phyloP scores from a whole-genome alignment of 495 filamentous ascomycete genomes.

The Chaetomidium leptoderma region DNA sequence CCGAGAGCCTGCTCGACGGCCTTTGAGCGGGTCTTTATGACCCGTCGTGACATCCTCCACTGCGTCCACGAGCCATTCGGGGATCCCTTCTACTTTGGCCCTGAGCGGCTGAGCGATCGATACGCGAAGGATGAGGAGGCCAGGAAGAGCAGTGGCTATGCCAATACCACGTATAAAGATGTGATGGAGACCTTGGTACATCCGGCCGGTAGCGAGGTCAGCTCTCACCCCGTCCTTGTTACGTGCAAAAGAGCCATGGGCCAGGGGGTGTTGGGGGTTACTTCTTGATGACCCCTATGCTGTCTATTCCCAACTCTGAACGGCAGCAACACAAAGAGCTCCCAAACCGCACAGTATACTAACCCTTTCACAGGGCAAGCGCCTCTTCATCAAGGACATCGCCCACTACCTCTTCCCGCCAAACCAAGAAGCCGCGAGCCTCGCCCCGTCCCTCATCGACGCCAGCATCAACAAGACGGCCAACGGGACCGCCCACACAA shows the following conservation, averaged over 20 bases:
- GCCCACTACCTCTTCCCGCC: constrained; percentile 82
- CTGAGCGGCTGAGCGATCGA: constrained; percentile 72
- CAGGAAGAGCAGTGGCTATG: constrained; percentile 69
- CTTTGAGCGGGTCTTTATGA: constrained; percentile 98
- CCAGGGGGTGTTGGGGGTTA: too few species aligned
- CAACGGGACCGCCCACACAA: constrained; percentile 21
- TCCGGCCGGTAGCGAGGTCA: constrained; percentile 53
- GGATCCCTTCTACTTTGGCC: constrained; percentile 92
- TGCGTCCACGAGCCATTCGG: constrained; percentile 95
- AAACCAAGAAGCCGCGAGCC: constrained; percentile 55
- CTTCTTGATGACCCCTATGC: too few species aligned
- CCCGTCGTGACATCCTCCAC: constrained; percentile 67
- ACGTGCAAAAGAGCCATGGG: too few species aligned
- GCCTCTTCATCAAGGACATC: constrained; percentile 97
- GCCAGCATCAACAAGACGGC: constrained; percentile 53
- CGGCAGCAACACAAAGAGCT: too few species aligned
- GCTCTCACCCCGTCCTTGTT: constrained; percentile 7
- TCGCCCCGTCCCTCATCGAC: constrained; percentile 66
- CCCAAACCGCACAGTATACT: background rate
- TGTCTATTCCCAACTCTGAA: too few species aligned
- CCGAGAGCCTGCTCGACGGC: constrained; percentile 92
- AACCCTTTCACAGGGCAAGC: constrained; percentile 57
- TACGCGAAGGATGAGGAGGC: constrained; percentile 68
- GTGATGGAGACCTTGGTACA: constrained; percentile 67
- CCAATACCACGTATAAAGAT: constrained; percentile 66